These are phyloP conservation scores for Trichoderma oligosporum DNA, from an alignment of 2,329 filamentous ascomycete genomes.

Conservation along the genomic window DNA sequence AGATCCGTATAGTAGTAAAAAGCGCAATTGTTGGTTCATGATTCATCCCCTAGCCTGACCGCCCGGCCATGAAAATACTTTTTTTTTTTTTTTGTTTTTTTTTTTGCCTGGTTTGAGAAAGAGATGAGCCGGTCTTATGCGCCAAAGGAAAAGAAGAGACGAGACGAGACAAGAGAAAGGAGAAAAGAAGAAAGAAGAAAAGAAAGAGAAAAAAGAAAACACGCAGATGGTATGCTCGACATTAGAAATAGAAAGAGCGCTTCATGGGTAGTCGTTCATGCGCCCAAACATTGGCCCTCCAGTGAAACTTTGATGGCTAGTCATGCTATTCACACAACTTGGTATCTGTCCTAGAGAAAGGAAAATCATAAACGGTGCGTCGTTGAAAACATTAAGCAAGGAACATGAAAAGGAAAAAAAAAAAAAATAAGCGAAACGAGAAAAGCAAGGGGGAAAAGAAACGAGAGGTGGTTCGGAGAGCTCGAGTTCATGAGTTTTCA, in stretches of 20 bases:
- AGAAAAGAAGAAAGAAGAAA: neutral
- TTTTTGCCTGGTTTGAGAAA: neutral
- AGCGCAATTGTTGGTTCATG: neutral
- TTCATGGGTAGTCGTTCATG: slow-evolving; percentile 6
- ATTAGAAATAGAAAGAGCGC: slow-evolving; percentile 1
- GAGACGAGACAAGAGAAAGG: neutral
- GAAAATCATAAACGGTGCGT: slow-evolving; percentile 7
- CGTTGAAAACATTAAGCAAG: neutral
- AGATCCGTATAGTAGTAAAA: neutral
- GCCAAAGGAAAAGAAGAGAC: neutral
- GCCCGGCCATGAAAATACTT: neutral
- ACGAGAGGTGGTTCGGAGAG: neutral
- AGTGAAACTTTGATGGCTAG: neutral
- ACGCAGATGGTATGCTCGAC: neutral
- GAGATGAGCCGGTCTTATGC: neutral
- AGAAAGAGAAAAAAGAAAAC: neutral
- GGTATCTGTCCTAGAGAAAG: slow-evolving; percentile 5
- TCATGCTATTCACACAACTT: neutral
- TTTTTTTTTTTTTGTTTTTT: too few species aligned
- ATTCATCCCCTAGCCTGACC: neutral
- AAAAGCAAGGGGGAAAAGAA: neutral
- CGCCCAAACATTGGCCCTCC: neutral
- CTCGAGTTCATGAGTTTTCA: too few species aligned
- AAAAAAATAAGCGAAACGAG: slow-evolving; percentile 17
- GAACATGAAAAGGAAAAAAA: slow-evolving; percentile 12